Percentiles rank a stretch among this genome's conserved stretches.
phyloP scores from a whole-genome alignment of 106 monocot species.

The Allium sativum region DNA sequence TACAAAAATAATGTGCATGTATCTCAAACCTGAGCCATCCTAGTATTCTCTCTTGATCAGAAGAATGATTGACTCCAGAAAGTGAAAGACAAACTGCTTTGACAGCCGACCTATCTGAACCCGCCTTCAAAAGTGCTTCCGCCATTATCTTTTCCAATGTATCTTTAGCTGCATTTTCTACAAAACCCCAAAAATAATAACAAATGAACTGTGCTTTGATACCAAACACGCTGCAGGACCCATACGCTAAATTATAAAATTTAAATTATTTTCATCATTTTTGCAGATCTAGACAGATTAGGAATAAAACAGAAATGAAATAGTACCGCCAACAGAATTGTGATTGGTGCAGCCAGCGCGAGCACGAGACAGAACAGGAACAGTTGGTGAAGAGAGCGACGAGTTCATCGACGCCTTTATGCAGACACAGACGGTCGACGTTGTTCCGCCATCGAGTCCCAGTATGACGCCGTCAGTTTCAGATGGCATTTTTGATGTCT shows the following conservation, averaged over 20 bases:
- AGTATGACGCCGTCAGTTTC: conserved; percentile 47
- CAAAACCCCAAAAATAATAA: conserved; percentile 1
- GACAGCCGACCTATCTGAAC: conserved; percentile 42
- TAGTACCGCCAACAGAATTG: conserved; percentile 86
- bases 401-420: conserved; percentile 12
- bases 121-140: conserved; percentile 53
- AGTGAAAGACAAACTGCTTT: conserved; percentile 80
- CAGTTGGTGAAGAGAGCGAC: conserved; percentile 7
- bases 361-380: conserved; percentile 61
- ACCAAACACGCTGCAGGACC: no score
- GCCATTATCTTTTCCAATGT: conserved; percentile 69
- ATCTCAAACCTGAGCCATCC: conserved; percentile 62
- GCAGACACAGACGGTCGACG: conserved; percentile 86
- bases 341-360: conserved; percentile 82
- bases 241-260: no score
- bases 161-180: conserved; percentile 78
- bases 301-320: not conserved
- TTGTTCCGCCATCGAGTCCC: conserved; percentile 92
- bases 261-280: no score
- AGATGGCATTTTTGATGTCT: not conserved
- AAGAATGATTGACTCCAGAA: conserved; percentile 93
- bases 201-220: not conserved
- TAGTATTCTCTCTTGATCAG: conserved; percentile 65
- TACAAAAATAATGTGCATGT: no score
- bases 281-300: no score